A percentile compares a stretch with the other conserved stretches of the same genome.
phyloP scores from a whole-genome alignment of 139 green algal genomes.

The Pseudopediastrum boryanum region DNA sequence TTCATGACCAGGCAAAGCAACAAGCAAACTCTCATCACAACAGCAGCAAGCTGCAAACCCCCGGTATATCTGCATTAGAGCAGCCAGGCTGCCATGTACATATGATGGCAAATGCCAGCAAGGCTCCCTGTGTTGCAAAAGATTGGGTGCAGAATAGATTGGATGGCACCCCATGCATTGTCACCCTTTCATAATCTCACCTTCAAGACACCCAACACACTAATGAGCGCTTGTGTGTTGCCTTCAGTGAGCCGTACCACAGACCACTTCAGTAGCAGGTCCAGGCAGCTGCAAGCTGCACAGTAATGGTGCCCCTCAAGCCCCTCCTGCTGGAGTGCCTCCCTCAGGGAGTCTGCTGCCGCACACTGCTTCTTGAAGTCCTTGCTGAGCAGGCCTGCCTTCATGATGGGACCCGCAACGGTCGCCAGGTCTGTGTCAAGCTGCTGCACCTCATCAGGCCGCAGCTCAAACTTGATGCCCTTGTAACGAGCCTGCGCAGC shows the following conservation, averaged over 20 bases:
- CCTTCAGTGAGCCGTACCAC: constrained; percentile 83
- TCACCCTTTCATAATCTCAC: constrained; percentile 19
- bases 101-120: too few relatives aligned
- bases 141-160: constrained; percentile 6
- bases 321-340: not conserved
- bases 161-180: constrained; percentile 33
- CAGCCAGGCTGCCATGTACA: too few relatives aligned
- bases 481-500: constrained; percentile 57
- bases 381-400: constrained; percentile 56
- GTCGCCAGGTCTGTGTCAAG: constrained; percentile 70
- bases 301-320: not conserved
- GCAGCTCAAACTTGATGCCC: constrained; percentile 74
- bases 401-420: constrained; percentile 49
- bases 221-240: constrained; percentile 80
- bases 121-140: not conserved
- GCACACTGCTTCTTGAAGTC: constrained; percentile 90
- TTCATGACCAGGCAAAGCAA: too few relatives aligned
- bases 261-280: constrained; percentile 80
- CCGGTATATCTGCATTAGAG: too few relatives aligned
- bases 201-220: constrained; percentile 74
- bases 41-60: too few relatives aligned
- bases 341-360: constrained; percentile 66
- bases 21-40: too few relatives aligned
- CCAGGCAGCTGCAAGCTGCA: too few relatives aligned
- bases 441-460: constrained; percentile 66